Base-by-base conservation (phyloP, 2,329 filamentous ascomycete genomes). In the Alternaria sp. region DNA sequence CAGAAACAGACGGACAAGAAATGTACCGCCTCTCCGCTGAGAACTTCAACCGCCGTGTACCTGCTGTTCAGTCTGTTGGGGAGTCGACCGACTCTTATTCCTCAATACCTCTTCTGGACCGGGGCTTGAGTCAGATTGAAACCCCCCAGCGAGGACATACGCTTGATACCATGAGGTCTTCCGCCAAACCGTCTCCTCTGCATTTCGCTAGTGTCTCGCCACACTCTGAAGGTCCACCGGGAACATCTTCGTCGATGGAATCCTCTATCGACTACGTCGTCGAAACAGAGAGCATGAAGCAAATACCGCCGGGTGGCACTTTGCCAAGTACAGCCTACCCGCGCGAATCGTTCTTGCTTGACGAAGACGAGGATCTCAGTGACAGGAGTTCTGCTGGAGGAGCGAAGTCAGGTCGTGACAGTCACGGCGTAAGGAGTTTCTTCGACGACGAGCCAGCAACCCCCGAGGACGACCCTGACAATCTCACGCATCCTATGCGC, bases 21-120 rank as follows among this genome's bases (percentile, higher is more conserved):
- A 76, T 77, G 70, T 77, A 77, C 46, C 69, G 71, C n/a, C 59
- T 75, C 15, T 77, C 76, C 12, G 69, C 65, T 12, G 76, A 79
- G 55, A 72, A 74, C 12, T 77, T 76, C 62, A 74, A 68, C 15
- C 63, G 67, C 21, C 70, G 70, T 11, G 62, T 68, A 21, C 75
- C 69, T 61, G 69, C 61, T 43, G 66, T 71, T 10, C 79, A 82
- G 3, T 78, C 83, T 25, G 86, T 88, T 13, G 69, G 70, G 15
- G 87, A 86, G 59, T 93, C 92, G 0, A 86, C 88, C 26, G 89
- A 90, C 54, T 95, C 92, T 0, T 93, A 93, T 75, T 90, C 88
- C 43, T 94, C 92, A 0, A 89, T 90, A 32, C 92, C 93, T 5
- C 84, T 96, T 8, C 85, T 96, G 12, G 90, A 95, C 64, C 87